These are phyloP conservation scores for Fusarium equiseti DNA, from an alignment of 2,329 filamentous ascomycete genomes.

Conservation along the genomic window DNA sequence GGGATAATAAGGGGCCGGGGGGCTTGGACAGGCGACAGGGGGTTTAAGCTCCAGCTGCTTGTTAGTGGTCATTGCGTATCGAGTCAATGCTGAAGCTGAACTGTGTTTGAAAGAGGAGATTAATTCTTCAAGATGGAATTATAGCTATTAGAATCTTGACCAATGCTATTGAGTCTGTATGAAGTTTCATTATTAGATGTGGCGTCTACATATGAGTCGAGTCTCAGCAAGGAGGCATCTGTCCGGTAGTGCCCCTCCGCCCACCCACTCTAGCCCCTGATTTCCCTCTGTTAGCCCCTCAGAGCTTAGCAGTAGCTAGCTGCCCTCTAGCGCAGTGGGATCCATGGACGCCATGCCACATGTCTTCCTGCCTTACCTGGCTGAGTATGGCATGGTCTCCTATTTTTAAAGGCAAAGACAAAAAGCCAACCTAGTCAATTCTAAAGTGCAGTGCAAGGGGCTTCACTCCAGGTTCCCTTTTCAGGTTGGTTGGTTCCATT, in stretches of 20 bases:
- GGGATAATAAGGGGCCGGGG: constrained; percentile 32
- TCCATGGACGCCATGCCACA: constrained; percentile 28
- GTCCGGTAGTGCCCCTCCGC: constrained; percentile 12
- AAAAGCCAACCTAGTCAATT: constrained; percentile 9
- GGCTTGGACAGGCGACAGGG: constrained; percentile 16
- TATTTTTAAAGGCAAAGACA: constrained; percentile 30
- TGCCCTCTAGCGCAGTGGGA: constrained; percentile 6
- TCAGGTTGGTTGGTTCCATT: background rate
- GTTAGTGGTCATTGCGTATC: constrained; percentile 2
- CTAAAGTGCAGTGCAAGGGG: constrained; percentile 11
- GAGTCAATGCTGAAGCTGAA: background rate
- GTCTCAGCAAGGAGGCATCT: constrained; percentile 15
- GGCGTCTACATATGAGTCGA: background rate
- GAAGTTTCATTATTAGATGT: background rate
- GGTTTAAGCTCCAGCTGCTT: constrained; percentile 21
- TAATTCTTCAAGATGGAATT: background rate
- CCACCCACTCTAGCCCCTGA: background rate
- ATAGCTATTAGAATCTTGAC: background rate
- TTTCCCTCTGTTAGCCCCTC: constrained; percentile 24
- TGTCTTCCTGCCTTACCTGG: constrained; percentile 35
- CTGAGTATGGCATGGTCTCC: constrained; percentile 15
- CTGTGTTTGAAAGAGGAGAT: background rate
- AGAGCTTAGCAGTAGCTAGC: constrained; percentile 1
- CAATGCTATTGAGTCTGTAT: constrained; percentile 1
- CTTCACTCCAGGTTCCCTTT: constrained; percentile 3